Evolutionary conservation across 345 rosid genomes (phyloP).

Genomic region (Boechera retrofracta): DNA sequence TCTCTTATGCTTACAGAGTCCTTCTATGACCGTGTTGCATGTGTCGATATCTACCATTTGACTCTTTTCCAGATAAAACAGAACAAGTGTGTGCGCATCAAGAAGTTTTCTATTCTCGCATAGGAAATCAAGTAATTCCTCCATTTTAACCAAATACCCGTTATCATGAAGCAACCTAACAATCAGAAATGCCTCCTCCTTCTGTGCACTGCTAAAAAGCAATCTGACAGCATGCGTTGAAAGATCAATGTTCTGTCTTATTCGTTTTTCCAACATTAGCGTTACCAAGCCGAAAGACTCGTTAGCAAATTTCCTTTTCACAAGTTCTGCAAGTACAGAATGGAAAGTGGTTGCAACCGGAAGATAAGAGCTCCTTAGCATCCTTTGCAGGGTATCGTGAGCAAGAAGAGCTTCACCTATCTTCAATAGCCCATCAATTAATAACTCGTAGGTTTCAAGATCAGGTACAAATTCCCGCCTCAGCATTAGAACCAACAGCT

Average conservation of each 20-base stretch:
- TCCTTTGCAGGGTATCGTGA: conserved; percentile 58
- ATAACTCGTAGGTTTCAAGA: conserved; percentile 57
- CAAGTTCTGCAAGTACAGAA: conserved; percentile 60
- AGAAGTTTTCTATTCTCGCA: conserved; percentile 52
- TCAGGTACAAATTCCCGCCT: conserved; percentile 71
- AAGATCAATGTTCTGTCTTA: conserved; percentile 64
- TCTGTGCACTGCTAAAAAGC: conserved; percentile 52
- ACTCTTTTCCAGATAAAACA: conserved; percentile 65
- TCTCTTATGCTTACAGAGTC: conserved; percentile 62
- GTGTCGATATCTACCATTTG: conserved; percentile 48
- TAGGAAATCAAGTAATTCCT: conserved; percentile 59
- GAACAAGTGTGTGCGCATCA: conserved; percentile 59
- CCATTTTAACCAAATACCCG: conserved; percentile 63
- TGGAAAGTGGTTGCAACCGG: conserved; percentile 68
- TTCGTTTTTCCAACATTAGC: conserved; percentile 62
- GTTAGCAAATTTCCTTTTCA: conserved; percentile 51
- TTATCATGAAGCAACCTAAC: conserved; percentile 59
- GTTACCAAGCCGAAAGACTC: conserved; percentile 62
- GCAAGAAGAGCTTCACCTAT: conserved; percentile 70
- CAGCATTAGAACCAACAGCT: conserved; percentile 74
- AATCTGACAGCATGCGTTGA: conserved; percentile 62
- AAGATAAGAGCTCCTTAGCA: conserved; percentile 72
- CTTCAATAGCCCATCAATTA: conserved; percentile 66
- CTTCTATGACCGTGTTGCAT: conserved; percentile 58
- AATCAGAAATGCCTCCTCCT: conserved; percentile 59